Conservation (phyloP, 2,329 filamentous ascomycete species). For the Clonostachys rosea region DNA sequence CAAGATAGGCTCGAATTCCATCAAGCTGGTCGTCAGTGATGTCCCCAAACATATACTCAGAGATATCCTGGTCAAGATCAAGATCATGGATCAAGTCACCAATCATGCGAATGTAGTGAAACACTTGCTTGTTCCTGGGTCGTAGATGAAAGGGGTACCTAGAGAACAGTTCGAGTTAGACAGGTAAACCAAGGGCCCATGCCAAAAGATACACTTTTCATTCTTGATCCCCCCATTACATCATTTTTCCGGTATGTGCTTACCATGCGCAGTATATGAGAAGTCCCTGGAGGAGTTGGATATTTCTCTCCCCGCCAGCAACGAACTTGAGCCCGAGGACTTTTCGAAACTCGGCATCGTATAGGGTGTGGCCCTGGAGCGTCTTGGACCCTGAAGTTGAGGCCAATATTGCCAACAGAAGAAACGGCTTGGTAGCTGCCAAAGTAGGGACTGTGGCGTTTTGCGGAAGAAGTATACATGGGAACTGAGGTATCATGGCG, state of each 20-base stretch:
- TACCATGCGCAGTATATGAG: constrained; percentile 55
- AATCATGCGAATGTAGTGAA: constrained; percentile 48
- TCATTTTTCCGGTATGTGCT: constrained; percentile 4
- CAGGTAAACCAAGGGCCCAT: not conserved
- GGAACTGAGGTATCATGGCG: constrained; percentile 35
- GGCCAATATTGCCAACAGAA: constrained; percentile 49
- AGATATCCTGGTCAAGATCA: constrained; percentile 36
- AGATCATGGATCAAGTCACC: constrained; percentile 44
- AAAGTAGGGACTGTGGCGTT: constrained; percentile 36
- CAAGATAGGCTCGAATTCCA: constrained; percentile 38
- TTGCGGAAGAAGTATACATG: constrained; percentile 32
- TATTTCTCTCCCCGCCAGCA: constrained; percentile 47
- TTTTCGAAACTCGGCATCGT: constrained; percentile 55
- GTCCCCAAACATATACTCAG: constrained; percentile 1
- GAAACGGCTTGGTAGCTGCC: constrained; percentile 41
- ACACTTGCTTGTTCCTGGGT: constrained; percentile 41
- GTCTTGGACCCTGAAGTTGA: constrained; percentile 40
- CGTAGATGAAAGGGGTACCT: constrained; percentile 53
- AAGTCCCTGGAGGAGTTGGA: constrained; percentile 53
- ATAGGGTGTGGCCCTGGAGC: constrained; percentile 45
- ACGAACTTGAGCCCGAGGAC: constrained; percentile 52
- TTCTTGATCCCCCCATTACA: not conserved
- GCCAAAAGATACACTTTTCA: not conserved
- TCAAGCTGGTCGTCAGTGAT: constrained; percentile 23
- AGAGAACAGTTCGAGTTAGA: constrained; percentile 1